These are phyloP conservation scores for Gossypium herbaceum DNA, from an alignment of 345 rosid species.

Conservation along the genomic window DNA sequence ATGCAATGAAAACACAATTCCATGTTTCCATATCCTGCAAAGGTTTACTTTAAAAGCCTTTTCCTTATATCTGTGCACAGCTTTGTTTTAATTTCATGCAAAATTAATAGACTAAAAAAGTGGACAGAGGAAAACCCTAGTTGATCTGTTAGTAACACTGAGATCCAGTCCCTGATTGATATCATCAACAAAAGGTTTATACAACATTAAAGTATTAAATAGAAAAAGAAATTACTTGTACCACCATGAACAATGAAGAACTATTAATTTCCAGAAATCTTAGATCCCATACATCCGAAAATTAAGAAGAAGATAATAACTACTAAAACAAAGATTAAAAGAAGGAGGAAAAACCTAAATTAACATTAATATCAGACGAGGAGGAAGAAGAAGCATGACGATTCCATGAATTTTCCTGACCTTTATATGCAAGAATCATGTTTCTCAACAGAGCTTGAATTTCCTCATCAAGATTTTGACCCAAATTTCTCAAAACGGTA, in stretches of 20 bases:
- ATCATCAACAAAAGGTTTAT: conserved; percentile 9
- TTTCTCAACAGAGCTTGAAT: conserved; percentile 2
- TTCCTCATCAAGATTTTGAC: conserved; percentile 25
- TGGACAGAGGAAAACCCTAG: conserved; percentile 9
- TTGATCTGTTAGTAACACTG: conserved; percentile 15
- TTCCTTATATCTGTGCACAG: too few species aligned
- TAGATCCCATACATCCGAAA: conserved; percentile 18
- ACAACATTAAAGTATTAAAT: conserved; percentile 15
- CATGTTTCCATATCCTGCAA: too few species aligned
- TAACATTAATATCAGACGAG: conserved; percentile 12
- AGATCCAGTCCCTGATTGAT: neutral
- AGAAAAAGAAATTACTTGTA: conserved; percentile 17
- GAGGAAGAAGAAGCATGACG: conserved; percentile 5
- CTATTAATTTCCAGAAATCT: conserved; percentile 28
- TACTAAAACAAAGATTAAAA: neutral
- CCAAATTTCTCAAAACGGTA: conserved; percentile 50
- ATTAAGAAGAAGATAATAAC: neutral
- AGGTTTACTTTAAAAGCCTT: too few species aligned
- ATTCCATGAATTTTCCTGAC: conserved; percentile 24
- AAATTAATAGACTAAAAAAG: neutral
- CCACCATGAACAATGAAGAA: conserved; percentile 22
- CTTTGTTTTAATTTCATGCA: neutral
- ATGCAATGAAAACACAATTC: too few species aligned
- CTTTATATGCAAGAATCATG: conserved; percentile 17
- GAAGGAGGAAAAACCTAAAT: conserved; percentile 10